A percentile compares a stretch with the other conserved stretches of the same genome.
phyloP scores from a whole-genome alignment of 140 eudicot genomes.

The Senecio squalidus region DNA sequence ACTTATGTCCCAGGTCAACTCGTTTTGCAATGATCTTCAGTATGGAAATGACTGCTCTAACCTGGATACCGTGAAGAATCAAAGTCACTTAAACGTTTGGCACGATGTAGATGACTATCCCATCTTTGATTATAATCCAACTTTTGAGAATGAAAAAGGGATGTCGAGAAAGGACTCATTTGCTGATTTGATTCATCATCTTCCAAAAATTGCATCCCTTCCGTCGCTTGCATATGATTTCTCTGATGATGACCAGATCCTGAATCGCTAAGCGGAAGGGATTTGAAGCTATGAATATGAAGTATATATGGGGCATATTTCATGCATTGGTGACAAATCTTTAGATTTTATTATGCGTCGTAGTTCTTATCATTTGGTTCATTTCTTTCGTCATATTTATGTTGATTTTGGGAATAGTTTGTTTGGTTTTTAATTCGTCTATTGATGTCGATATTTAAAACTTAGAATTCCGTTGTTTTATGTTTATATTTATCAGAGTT shows the following conservation, averaged over 20 bases:
- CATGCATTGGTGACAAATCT: constrained; percentile 12
- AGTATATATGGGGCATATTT: constrained; percentile 3
- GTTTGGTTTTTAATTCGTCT: no score
- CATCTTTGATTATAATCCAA: background rate
- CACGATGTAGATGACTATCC: constrained; percentile 9
- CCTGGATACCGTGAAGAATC: constrained; percentile 3
- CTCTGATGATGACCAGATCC: constrained; percentile 25
- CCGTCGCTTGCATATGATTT: constrained; percentile 27
- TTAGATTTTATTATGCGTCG: background rate
- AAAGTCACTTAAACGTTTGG: background rate
- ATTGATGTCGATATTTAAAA: no score
- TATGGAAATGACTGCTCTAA: constrained; percentile 9
- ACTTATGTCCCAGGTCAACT: constrained; percentile 53
- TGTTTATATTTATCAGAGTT: no score
- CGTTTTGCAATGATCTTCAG: constrained; percentile 45
- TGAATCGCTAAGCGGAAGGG: background rate
- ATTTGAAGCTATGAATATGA: constrained; percentile 7
- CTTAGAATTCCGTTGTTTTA: no score
- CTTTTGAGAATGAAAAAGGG: background rate
- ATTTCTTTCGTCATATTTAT: background rate
- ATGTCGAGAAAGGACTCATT: constrained; percentile 54
- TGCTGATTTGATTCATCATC: constrained; percentile 38
- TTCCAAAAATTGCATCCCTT: constrained; percentile 52
- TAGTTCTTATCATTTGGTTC: background rate
- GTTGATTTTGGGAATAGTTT: background rate